A percentile compares a stretch with the other conserved stretches of the same genome.
Evolutionary conservation across 2,329 filamentous ascomycete genomes (phyloP).

Genomic region (Aspergillus sp.): DNA sequence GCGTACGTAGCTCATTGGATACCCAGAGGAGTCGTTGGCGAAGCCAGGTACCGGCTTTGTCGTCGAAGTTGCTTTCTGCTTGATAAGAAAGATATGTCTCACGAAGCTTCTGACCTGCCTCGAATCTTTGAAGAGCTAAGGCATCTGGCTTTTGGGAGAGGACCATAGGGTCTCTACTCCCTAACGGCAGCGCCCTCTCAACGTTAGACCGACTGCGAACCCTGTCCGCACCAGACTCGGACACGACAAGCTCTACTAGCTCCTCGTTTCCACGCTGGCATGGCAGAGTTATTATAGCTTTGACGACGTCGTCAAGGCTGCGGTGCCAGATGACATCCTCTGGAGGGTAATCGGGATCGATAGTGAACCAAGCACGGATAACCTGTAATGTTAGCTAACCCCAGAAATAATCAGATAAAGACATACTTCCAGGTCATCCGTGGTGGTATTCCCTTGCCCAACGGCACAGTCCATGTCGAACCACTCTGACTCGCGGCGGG

Average conservation of each 20-base stretch:
- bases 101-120: neutral
- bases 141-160: neutral
- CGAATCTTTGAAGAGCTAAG: neutral
- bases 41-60: conserved; percentile 1
- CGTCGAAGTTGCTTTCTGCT: neutral
- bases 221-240: neutral
- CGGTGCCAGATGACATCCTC: conserved; percentile 1
- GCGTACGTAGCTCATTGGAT: neutral
- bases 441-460: neutral
- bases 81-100: neutral
- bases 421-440: conserved; percentile 2
- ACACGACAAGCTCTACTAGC: conserved; percentile 2
- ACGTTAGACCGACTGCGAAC: neutral
- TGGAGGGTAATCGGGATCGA: conserved; percentile 1
- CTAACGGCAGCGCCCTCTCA: neutral
- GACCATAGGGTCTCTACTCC: neutral
- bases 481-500: conserved; percentile 3
- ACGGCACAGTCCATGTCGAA: neutral
- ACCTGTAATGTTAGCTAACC: conserved; percentile 1
- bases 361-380: conserved; percentile 2
- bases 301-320: neutral
- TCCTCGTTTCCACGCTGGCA: neutral
- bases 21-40: neutral
- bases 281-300: conserved; percentile 1
- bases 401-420: conserved; percentile 1